phyloP scores from a whole-genome alignment of 805 yeast species.

The Starmera amethionina region DNA sequence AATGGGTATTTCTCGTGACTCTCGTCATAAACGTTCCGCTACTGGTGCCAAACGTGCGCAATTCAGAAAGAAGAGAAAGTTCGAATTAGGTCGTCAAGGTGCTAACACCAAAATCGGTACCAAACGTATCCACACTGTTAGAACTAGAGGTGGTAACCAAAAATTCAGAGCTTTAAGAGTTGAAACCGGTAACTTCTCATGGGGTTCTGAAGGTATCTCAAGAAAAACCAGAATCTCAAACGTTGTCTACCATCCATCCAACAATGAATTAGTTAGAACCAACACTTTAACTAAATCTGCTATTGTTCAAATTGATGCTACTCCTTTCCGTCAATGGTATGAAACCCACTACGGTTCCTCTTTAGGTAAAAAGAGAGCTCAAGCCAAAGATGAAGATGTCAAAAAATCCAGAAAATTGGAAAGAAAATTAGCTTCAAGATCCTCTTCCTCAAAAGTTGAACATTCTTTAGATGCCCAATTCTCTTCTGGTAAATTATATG shows the following conservation, averaged over 20 bases:
- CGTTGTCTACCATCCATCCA: conserved; percentile 99
- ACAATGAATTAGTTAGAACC: conserved; percentile 99
- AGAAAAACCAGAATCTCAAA: conserved; percentile 98
- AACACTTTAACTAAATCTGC: conserved; percentile 99
- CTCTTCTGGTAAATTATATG: conserved; percentile 98
- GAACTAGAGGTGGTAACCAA: conserved; percentile 99
- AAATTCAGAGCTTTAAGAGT: conserved; percentile 99
- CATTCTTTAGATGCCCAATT: conserved; percentile 90
- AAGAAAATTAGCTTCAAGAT: conserved; percentile 92
- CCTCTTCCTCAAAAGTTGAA: conserved; percentile 77
- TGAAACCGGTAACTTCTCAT: conserved; percentile 98
- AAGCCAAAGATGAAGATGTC: conserved; percentile 45
- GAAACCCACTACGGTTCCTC: conserved; percentile 96
- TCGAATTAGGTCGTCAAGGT: conserved; percentile 99
- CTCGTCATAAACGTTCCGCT: conserved; percentile 99
- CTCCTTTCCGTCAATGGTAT: conserved; percentile 99
- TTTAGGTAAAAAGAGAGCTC: conserved; percentile 72
- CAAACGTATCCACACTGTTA: conserved; percentile 97
- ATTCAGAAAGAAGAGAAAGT: conserved; percentile 99
- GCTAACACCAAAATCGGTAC: conserved; percentile 99
- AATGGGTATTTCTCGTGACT: conserved; percentile 99
- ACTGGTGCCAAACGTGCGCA: conserved; percentile 99
- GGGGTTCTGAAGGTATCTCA: conserved; percentile 98
- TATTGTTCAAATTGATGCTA: conserved; percentile 98
- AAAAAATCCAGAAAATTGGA: conserved; percentile 70